A percentile compares a stretch with the other conserved stretches of the same genome.
Conservation (phyloP, 345 rosid species). For the Adansonia digitata region DNA sequence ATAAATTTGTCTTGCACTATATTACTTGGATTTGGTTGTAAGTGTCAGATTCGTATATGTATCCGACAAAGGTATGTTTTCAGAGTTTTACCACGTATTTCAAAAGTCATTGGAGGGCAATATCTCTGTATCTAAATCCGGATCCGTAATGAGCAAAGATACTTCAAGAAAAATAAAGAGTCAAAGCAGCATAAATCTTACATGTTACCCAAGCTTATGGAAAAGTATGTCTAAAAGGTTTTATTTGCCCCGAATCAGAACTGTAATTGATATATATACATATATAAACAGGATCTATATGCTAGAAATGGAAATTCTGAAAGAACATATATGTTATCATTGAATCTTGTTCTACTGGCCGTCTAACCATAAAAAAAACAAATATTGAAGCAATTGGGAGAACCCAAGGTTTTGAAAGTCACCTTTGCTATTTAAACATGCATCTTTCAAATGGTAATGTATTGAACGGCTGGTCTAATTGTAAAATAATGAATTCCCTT, state of each 20-base stretch:
- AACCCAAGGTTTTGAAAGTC: neutral
- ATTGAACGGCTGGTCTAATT: neutral
- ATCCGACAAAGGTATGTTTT: too few relatives aligned
- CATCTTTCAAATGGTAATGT: neutral
- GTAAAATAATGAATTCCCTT: neutral
- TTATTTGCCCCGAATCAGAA: neutral
- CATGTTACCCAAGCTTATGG: neutral
- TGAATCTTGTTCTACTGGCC: neutral
- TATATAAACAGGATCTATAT: neutral
- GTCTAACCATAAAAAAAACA: neutral
- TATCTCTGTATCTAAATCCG: too few relatives aligned
- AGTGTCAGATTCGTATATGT: too few relatives aligned
- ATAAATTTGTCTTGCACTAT: too few relatives aligned
- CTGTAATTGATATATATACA: neutral
- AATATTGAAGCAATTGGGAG: neutral
- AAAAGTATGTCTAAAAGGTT: neutral
- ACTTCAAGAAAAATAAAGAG: too few relatives aligned
- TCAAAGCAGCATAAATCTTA: too few relatives aligned
- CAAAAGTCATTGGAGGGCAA: too few relatives aligned
- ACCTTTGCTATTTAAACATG: neutral
- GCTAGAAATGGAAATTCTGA: neutral
- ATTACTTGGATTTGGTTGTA: too few relatives aligned
- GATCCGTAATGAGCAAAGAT: too few relatives aligned
- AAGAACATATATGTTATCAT: neutral
- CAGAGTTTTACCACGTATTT: too few relatives aligned